A percentile compares a stretch with the other conserved stretches of the same genome.
phyloP scores from a whole-genome alignment of 495 filamentous ascomycete genomes.

The Penicillium canescens region DNA sequence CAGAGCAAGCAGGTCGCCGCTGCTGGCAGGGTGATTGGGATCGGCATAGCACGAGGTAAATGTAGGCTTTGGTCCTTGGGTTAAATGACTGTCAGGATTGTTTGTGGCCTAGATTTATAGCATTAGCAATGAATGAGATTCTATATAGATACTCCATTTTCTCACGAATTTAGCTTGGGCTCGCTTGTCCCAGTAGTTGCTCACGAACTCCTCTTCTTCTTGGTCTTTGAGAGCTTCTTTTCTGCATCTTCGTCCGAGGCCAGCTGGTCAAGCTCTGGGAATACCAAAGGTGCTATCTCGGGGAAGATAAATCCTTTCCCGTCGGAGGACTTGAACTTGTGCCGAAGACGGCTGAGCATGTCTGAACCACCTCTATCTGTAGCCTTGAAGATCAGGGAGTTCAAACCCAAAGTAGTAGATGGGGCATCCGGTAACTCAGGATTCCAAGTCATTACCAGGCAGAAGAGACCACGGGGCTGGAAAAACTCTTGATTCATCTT shows the following conservation, averaged over 20 bases:
- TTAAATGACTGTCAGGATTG: constrained; percentile 32
- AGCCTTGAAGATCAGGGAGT: constrained; percentile 28
- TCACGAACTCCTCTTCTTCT: constrained; percentile 46
- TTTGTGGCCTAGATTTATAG: constrained; percentile 3
- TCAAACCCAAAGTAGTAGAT: constrained; percentile 23
- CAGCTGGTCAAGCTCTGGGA: constrained; percentile 50
- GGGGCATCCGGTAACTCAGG: constrained; percentile 33
- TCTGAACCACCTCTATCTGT: constrained; percentile 5
- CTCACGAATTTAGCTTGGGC: constrained; percentile 61
- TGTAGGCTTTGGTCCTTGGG: constrained; percentile 21
- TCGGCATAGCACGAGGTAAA: constrained; percentile 56
- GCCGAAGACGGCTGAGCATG: constrained; percentile 22
- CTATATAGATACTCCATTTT: constrained; percentile 9
- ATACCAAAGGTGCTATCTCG: constrained; percentile 55
- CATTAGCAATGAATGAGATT: not conserved
- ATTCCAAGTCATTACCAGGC: constrained; percentile 61
- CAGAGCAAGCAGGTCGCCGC: constrained; percentile 33
- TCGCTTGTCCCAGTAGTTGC: constrained; percentile 52
- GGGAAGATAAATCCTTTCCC: constrained; percentile 52
- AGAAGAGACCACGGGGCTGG: constrained; percentile 58
- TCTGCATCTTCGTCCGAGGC: constrained; percentile 27
- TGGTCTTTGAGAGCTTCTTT: constrained; percentile 35
- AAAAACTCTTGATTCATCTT: constrained; percentile 60
- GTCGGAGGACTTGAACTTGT: constrained; percentile 41
- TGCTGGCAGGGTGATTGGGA: constrained; percentile 51